phyloP scores from a whole-genome alignment of 2,329 filamentous ascomycete species.

The Trichoderma sp. region DNA sequence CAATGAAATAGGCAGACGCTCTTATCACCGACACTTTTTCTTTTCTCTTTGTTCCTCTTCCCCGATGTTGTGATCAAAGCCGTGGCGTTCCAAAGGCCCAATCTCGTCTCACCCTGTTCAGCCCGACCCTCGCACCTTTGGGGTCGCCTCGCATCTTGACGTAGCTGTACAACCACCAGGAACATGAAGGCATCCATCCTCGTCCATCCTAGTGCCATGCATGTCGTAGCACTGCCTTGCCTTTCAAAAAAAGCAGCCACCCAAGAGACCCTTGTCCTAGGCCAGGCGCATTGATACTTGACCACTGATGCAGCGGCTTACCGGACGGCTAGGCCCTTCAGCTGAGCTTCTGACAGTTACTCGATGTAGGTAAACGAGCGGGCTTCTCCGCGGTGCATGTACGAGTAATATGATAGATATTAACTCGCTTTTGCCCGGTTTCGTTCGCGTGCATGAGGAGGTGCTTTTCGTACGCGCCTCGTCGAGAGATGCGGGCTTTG shows the following conservation, averaged over 20 bases:
- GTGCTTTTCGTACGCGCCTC: background rate
- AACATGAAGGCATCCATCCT: background rate
- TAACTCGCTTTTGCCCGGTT: background rate
- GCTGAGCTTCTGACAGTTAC: conserved; percentile 5
- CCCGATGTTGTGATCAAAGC: background rate
- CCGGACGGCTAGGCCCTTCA: background rate
- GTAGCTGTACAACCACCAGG: background rate
- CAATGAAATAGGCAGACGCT: background rate
- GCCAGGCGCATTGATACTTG: background rate
- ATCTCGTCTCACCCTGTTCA: background rate
- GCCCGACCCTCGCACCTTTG: background rate
- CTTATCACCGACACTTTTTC: background rate
- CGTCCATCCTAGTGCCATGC: background rate
- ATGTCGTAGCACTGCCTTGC: background rate
- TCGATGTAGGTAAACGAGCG: background rate
- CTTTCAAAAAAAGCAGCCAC: background rate
- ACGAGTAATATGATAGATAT: background rate
- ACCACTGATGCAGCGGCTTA: background rate
- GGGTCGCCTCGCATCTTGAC: background rate
- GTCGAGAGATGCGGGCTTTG: conserved; percentile 2
- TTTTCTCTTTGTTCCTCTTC: background rate
- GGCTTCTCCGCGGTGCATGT: background rate
- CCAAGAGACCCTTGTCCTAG: background rate
- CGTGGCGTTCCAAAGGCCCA: background rate
- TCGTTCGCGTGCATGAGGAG: background rate